Base-by-base conservation (phyloP, 306 rosid genomes). In the Fragaria nilgerrensis region DNA sequence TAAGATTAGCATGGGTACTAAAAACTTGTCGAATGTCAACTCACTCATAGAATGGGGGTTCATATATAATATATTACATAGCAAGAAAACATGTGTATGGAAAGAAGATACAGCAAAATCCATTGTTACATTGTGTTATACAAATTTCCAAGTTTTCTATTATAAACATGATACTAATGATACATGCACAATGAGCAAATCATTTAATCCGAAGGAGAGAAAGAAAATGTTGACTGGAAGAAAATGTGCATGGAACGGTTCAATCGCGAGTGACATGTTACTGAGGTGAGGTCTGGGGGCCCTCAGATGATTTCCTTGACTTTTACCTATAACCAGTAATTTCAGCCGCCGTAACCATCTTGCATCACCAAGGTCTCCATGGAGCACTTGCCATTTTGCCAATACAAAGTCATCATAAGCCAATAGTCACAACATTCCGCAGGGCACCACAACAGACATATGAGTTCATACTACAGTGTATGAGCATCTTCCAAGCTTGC, bases 351-450 rank as follows among this genome's bases (percentile, higher is more conserved):
- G 3, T 14, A 49, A 11, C 63, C 47, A 72, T 72, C 10, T 72
- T 72, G 23, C 50, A 6, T 53, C 76, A 73, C 47, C 76, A 29
- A 59, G 19, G 78, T 20, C 70, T 17, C 6, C 13, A 48, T 47
- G n/a, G 34, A 39, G 25, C 29, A 11, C 27, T 34, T 44, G 70
- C 59, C 14, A 8, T 32, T 72, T 34, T 44, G 70, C 59, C 14
- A 8, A 32, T 72, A 50, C 45, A 52, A n/a, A 50, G 37, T 44
- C 39, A 50, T 7, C 41, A 50, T 6, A 39, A 50, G 67, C 39
- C 67, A 61, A 27, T 5, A 2, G 20, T 13, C 39, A 5, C 34
- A 62, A 13, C 20, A 16, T 62, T 16, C 15, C 13, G 20, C 27
- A 72, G 50, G 75, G 12, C 5, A 19, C 44, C 25, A 29, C 32